phyloP scores from a whole-genome alignment of 2,329 filamentous ascomycete species.

The Hymenoscyphus albidus region DNA sequence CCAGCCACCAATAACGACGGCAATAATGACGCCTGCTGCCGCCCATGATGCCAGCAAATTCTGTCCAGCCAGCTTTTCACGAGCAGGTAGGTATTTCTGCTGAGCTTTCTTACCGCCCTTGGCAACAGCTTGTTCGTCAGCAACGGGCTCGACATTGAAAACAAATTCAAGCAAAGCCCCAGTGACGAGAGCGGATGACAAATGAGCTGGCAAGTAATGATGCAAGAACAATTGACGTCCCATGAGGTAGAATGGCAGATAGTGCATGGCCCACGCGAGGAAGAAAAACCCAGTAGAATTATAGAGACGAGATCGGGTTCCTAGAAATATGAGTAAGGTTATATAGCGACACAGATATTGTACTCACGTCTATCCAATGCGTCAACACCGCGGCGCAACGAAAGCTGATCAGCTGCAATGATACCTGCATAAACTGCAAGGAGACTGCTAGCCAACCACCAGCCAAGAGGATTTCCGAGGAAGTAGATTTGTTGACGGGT shows the following conservation, averaged over 20 bases:
- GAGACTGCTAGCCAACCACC: constrained; percentile 93
- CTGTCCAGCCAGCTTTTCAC: constrained; percentile 75
- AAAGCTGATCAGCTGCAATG: constrained; percentile 87
- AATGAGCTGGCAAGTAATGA: constrained; percentile 92
- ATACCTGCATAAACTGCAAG: constrained; percentile 93
- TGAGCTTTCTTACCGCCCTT: constrained; percentile 47
- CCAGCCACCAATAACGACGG: constrained; percentile 70
- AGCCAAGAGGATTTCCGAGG: constrained; percentile 91
- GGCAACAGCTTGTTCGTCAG: constrained; percentile 46
- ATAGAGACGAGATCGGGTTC: constrained; percentile 88
- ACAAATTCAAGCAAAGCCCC: constrained; percentile 93
- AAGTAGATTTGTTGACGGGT: constrained; percentile 98
- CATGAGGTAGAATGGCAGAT: constrained; percentile 97
- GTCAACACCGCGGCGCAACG: constrained; percentile 86
- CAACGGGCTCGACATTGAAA: constrained; percentile 80
- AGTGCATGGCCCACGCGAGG: constrained; percentile 95
- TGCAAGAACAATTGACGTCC: constrained; percentile 96
- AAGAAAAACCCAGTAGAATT: constrained; percentile 99
- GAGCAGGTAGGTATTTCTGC: constrained; percentile 68
- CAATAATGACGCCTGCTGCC: constrained; percentile 66
- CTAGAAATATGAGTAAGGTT: constrained; percentile 39
- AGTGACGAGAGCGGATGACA: constrained; percentile 85
- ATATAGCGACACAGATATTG: background rate
- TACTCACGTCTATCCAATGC: constrained; percentile 87
- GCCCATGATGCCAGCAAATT: constrained; percentile 77